Evolutionary conservation across 768 basidiomycete genomes (phyloP), one percentile per base, ranked within the genome.

Genomic region (Mycena sanguinolenta): DNA sequence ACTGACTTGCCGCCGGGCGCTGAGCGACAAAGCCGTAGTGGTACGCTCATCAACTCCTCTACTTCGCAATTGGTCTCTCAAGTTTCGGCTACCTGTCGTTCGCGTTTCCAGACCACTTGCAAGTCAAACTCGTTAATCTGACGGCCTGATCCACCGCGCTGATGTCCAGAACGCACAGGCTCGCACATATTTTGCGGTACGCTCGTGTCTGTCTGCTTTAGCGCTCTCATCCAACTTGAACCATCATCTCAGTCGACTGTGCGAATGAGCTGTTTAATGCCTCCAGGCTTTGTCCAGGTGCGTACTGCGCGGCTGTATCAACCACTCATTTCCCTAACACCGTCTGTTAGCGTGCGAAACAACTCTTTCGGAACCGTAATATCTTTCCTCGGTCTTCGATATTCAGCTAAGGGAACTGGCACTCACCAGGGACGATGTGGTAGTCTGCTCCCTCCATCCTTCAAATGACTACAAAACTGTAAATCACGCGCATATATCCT

Each of bases 381-480:
- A 77, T 0, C 39, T 59, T 46, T 60, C 49, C 46, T 16, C 25
- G 25, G 32, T 60, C 54, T 21, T 46, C 12, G 27, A 49, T 38
- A 16, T 25, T 23, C 63, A 10, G 34, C 59, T 66, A 38, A 58
- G 52, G 49, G 52, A 25, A 58, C n/a, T 34, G n/a, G n/a, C n/a
- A 13, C 25, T 19, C 14, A n/a, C 30, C 60, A 90, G 88, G 19
- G 88, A 91, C 78, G 90, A 91, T 70, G 88, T 91, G 39, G 90
- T 91, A 92, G 90, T 95, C 30, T 94, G 91, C 81, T 94, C 93
- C 3, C 81, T 96, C 21, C 92, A 93, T 75, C 95, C 95, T 0
- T 91, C 94, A 5, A 96, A 96, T 77, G 95, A 96, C 79, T 96
- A 95, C 81, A 96, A 95, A 83, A 96, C 95, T 58, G 95, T 92